Base-by-base conservation (phyloP, 495 filamentous ascomycete species). In the Astrocystis sublimbata region DNA sequence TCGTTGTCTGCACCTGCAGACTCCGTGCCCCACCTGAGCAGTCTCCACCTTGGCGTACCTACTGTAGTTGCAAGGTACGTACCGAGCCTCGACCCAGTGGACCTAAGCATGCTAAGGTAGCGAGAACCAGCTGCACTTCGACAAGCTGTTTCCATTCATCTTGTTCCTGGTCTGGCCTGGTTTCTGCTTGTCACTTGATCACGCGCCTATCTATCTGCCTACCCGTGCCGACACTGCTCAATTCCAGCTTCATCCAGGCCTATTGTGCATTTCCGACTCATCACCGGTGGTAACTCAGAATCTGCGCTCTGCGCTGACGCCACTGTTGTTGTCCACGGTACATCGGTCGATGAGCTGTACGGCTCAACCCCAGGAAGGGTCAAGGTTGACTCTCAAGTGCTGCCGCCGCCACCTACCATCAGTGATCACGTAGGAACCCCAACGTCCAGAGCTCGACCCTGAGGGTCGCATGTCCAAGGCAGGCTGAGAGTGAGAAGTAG, bases 401-500 rank as follows among this genome's bases (percentile, higher is more conserved):
- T n/a, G n/a, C n/a, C n/a, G n/a, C n/a, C n/a, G n/a, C n/a, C n/a
- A n/a, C n/a, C n/a, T n/a, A 41, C 52, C 2, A n/a, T n/a, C n/a
- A n/a, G n/a, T n/a, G n/a, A n/a, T n/a, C 23, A 42, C 52, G 46
- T 17, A 23, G n/a, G 9, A 10, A 45, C 7, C 21, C 23, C 24
- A n/a, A n/a, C n/a, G n/a, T 23, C 40, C 36, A 30, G 23, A 31
- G 26, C 26, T 57, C 40, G 6, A 57, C 21, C 12, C 28, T 28
- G 40, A 57, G 54, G 40, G 36, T 30, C 15, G 46, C 46, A 30
- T 12, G 17, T 26, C 38, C n/a, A 42, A 45, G 45, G 54, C 40
- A 57, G 54, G 54, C 54, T 57, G 54, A 56, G 52, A 57, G 40
- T n/a, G n/a, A n/a, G n/a, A n/a, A n/a, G n/a, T n/a, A n/a, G n/a